Base-by-base conservation (phyloP, 1,284 basidiomycete genomes). In the Pseudozyma sp. region DNA sequence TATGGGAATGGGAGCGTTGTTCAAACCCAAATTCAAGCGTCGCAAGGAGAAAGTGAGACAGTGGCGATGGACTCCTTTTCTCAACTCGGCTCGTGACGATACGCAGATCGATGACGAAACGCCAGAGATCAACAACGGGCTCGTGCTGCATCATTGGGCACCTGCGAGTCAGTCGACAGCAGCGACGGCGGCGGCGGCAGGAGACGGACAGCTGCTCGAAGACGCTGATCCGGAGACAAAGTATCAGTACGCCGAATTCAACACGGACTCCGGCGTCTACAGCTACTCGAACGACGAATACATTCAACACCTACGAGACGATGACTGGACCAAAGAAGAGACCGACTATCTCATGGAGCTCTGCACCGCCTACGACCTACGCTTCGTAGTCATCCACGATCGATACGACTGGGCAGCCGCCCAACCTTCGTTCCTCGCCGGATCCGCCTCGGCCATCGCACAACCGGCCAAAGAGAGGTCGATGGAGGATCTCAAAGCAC, bases 221-320 rank as follows among this genome's bases (percentile, higher is more conserved):
- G 54, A 68, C 8, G 56, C 37, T 19, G 75, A 78, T 42, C 30
- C 56, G 16, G 62, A 71, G 13, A 55, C 78, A 17, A 81, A 84
- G 31, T 83, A 91, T 40, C 87, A 88, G 2, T 97, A 94, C 83
- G 89, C 90, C 43, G 91, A 90, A 77, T 97, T 94, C 86, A 92
- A 93, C 84, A 87, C 91, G 7, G 88, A 88, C 56, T 87, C 90
- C 0, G 88, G 89, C 9, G 85, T 89, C 2, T 94, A 92, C 86
- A 88, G 89, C 47, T 99, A 97, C 85, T 91, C 93, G 11, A 90
- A 92, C 78, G 93, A 94, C 67, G 97, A 99, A 86, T 99, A 99
- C 84, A 89, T 89, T 10, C 88, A 89, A 37, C 88, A 91, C 70
- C 87, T 98, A 3, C 88, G 92, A 85, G 94, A 98, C 83, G 87